Conservation (phyloP, 2,329 filamentous ascomycete genomes). For the Colletotrichum lupini region DNA sequence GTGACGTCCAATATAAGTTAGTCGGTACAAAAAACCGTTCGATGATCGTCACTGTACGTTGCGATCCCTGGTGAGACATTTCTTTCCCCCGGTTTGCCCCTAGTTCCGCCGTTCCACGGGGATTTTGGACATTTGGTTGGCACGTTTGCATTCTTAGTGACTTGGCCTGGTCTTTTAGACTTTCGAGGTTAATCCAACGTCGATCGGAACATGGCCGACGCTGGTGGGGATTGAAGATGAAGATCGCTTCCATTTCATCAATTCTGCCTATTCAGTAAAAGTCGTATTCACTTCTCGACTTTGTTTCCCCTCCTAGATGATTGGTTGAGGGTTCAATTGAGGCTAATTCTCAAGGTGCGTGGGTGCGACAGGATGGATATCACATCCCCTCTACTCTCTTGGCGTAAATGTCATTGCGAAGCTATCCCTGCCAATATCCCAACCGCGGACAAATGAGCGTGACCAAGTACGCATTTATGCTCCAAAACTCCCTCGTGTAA, state of each 20-base stretch:
- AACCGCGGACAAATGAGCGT: neutral
- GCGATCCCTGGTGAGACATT: constrained; percentile 19
- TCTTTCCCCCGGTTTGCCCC: neutral
- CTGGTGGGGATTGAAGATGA: neutral
- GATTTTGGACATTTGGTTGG: neutral
- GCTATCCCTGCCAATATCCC: neutral
- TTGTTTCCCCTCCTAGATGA: too few relatives aligned
- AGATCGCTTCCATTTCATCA: neutral
- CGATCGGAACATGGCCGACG: neutral
- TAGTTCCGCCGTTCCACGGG: neutral
- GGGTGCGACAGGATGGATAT: too few relatives aligned
- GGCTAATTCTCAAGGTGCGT: too few relatives aligned
- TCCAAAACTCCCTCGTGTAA: neutral
- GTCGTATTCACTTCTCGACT: neutral
- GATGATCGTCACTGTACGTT: neutral
- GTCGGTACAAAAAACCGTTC: neutral
- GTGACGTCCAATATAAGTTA: neutral
- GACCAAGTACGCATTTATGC: neutral
- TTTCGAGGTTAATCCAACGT: constrained; percentile 13
- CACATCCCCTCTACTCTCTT: neutral
- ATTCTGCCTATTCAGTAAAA: too few relatives aligned
- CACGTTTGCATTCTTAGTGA: neutral
- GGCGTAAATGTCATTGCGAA: neutral
- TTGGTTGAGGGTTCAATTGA: too few relatives aligned
- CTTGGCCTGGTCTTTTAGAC: neutral